phyloP scores from a whole-genome alignment of 495 filamentous ascomycete genomes.

The Aspergillus cristatus region DNA sequence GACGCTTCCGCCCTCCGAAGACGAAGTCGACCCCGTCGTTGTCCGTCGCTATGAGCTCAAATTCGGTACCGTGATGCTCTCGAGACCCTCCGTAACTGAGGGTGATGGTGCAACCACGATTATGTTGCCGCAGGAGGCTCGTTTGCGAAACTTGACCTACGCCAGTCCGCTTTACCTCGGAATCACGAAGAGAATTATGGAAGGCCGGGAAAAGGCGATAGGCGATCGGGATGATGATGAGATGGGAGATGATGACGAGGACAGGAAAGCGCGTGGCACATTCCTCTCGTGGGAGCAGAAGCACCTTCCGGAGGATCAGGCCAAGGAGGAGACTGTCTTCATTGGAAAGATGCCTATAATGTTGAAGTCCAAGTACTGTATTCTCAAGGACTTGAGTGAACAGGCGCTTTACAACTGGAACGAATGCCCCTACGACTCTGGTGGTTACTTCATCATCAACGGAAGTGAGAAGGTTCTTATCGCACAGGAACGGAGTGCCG shows the following conservation, averaged over 20 bases:
- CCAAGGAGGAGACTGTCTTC: conserved; percentile 62
- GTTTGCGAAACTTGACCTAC: conserved; percentile 91
- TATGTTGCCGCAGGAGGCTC: conserved; percentile 84
- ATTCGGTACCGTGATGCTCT: conserved; percentile 76
- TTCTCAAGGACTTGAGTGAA: conserved; percentile 70
- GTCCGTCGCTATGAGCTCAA: conserved; percentile 88
- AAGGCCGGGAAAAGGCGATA: conserved; percentile 67
- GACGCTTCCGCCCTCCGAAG: conserved; percentile 59
- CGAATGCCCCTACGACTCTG: conserved; percentile 96
- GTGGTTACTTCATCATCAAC: conserved; percentile 98
- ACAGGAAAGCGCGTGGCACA: conserved; percentile 34
- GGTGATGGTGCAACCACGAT: conserved; percentile 75
- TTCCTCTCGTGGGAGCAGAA: conserved; percentile 44
- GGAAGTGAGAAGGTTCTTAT: conserved; percentile 99
- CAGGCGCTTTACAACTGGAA: conserved; percentile 75
- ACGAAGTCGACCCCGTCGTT: conserved; percentile 62
- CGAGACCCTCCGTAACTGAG: conserved; percentile 81
- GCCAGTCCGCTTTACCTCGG: conserved; percentile 80
- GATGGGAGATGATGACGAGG: conserved; percentile 32
- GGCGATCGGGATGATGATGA: conserved; percentile 44
- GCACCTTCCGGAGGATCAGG: conserved; percentile 49
- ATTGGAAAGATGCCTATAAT: conserved; percentile 95
- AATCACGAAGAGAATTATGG: conserved; percentile 67
- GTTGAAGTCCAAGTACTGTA: conserved; percentile 92
- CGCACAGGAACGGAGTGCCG: conserved; percentile 92